phyloP scores from a whole-genome alignment of 139 green algal species.

The Ulvella scutata region DNA sequence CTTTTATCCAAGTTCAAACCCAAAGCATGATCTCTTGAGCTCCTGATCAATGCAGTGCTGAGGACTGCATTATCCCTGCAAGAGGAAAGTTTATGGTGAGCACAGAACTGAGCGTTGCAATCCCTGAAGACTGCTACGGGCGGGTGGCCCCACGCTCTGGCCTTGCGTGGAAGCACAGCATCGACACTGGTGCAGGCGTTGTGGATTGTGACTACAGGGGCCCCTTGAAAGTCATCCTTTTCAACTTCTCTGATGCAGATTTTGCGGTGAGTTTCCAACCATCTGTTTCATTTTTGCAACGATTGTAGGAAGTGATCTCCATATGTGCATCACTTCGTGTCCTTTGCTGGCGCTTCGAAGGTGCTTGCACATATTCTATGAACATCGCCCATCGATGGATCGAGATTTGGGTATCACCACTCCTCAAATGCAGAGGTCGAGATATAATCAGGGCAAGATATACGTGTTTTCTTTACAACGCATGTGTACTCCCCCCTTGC shows the following conservation, averaged over 20 bases:
- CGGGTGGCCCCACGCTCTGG: constrained; percentile 88
- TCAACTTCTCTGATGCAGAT: constrained; percentile 84
- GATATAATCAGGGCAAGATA: no score
- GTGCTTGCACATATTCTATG: no score
- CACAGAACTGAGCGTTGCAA: constrained; percentile 77
- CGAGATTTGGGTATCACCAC: no score
- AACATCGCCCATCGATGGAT: no score
- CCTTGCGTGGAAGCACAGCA: constrained; percentile 89
- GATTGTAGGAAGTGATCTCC: background rate
- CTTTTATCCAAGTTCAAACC: background rate
- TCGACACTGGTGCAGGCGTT: constrained; percentile 90
- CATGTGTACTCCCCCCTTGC: no score
- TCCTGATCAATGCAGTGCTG: constrained; percentile 37
- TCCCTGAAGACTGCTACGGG: constrained; percentile 84
- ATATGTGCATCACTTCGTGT: no score
- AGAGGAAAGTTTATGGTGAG: constrained; percentile 67
- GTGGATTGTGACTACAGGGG: constrained; percentile 96
- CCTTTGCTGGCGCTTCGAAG: no score
- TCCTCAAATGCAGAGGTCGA: no score
- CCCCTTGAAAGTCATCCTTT: constrained; percentile 85
- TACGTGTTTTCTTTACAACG: no score
- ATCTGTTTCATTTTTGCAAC: background rate
- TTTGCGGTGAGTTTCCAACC: constrained; percentile 43
- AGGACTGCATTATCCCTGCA: constrained; percentile 70
- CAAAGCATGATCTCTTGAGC: background rate